Evolutionary conservation across 2,329 filamentous ascomycete species (phyloP).

Genomic region (Penicillium capsulatum): DNA sequence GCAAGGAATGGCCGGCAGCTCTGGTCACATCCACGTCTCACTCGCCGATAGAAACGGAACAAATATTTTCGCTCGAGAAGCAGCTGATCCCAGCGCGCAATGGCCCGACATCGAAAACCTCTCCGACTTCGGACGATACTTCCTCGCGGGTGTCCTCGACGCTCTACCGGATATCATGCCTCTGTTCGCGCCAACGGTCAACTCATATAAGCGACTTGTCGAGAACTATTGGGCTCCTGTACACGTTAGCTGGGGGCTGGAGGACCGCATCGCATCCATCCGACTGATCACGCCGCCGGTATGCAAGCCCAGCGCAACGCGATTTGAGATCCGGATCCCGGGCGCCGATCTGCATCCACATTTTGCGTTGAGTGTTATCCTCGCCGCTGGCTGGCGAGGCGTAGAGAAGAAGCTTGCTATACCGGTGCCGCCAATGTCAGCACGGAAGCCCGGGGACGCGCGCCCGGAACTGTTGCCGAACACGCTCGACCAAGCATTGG

Average conservation of each 20-base stretch:
- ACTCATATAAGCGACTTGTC: slow-evolving; percentile 96
- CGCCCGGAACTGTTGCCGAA: slow-evolving; percentile 71
- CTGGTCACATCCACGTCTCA: slow-evolving; percentile 92
- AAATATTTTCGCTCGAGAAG: slow-evolving; percentile 76
- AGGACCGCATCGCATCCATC: slow-evolving; percentile 89
- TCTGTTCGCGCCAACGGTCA: slow-evolving; percentile 86
- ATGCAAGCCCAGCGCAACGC: slow-evolving; percentile 75
- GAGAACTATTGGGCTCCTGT: slow-evolving; percentile 99
- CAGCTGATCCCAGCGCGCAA: slow-evolving; percentile 64
- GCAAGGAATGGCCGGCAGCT: slow-evolving; percentile 86
- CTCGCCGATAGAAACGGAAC: slow-evolving; percentile 73
- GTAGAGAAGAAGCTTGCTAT: slow-evolving; percentile 89
- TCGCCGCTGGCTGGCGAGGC: slow-evolving; percentile 85
- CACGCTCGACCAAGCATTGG: slow-evolving; percentile 78
- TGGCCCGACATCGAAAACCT: slow-evolving; percentile 74
- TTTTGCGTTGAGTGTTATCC: slow-evolving; percentile 77
- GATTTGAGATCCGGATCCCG: slow-evolving; percentile 87
- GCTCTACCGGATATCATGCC: slow-evolving; percentile 96
- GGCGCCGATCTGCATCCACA: slow-evolving; percentile 93
- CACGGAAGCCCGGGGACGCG: slow-evolving; percentile 78
- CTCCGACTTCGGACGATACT: slow-evolving; percentile 85
- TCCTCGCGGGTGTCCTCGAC: slow-evolving; percentile 85
- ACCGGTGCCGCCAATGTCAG: slow-evolving; percentile 73
- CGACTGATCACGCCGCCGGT: slow-evolving; percentile 86
- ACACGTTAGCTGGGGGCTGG: slow-evolving; percentile 92